Evolutionary conservation across 2,329 filamentous ascomycete genomes (phyloP).

Genomic region (Pseudodiploospora longispora): DNA sequence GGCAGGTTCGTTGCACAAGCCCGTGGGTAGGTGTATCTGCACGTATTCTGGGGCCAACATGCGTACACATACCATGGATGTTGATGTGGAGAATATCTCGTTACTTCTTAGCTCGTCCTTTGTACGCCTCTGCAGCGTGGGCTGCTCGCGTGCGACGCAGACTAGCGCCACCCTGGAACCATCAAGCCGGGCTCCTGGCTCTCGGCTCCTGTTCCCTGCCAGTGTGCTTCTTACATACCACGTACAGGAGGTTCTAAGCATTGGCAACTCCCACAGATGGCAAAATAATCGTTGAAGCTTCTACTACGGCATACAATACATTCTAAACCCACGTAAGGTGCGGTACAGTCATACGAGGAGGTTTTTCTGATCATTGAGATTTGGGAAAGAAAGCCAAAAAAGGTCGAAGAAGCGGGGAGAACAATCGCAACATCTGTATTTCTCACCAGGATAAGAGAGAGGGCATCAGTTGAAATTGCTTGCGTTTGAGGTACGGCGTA

Average conservation of each 20-base stretch:
- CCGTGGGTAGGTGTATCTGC: neutral
- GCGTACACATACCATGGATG: conserved; percentile 1
- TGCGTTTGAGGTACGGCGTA: too few relatives aligned
- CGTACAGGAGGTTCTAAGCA: neutral
- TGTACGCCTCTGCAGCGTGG: conserved; percentile 15
- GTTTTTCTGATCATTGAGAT: too few relatives aligned
- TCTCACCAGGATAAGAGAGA: too few relatives aligned
- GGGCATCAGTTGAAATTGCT: too few relatives aligned
- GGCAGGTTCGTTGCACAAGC: too few relatives aligned
- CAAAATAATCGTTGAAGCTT: too few relatives aligned
- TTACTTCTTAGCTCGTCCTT: conserved; percentile 2
- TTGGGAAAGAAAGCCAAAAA: too few relatives aligned
- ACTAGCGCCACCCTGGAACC: conserved; percentile 24
- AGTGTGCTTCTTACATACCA: neutral
- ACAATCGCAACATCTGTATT: too few relatives aligned
- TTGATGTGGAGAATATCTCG: conserved; percentile 9
- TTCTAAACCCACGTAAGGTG: too few relatives aligned
- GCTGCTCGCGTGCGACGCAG: conserved; percentile 20
- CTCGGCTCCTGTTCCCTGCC: neutral
- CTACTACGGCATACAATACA: too few relatives aligned
- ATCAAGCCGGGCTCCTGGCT: conserved; percentile 20
- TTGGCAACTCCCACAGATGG: neutral
- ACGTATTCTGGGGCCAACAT: neutral
- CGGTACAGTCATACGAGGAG: too few relatives aligned
- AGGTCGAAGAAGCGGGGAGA: too few relatives aligned